These are phyloP conservation scores for Suillus paluster DNA, from an alignment of 768 basidiomycete genomes.

Conservation along the genomic window DNA sequence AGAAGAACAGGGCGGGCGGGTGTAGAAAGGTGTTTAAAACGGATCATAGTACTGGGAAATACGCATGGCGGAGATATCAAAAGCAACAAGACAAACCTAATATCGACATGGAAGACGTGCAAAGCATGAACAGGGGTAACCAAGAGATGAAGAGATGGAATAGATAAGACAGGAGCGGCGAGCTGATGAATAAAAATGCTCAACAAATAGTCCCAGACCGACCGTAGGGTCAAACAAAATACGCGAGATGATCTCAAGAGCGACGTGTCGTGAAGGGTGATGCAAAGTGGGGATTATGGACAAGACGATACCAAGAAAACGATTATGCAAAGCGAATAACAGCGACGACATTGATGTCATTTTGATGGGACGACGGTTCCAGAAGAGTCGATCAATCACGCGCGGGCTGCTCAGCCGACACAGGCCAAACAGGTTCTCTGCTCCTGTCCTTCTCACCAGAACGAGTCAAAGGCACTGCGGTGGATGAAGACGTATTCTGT, in stretches of 20 bases:
- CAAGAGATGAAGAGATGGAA: conserved; percentile 31
- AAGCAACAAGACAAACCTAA: conserved; percentile 25
- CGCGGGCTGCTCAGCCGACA: conserved; percentile 31
- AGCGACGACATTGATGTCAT: conserved; percentile 9
- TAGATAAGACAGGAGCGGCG: conserved; percentile 35
- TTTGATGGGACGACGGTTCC: background rate
- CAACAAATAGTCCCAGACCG: conserved; percentile 31
- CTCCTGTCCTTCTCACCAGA: conserved; percentile 32
- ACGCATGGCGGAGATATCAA: conserved; percentile 29
- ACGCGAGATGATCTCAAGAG: conserved; percentile 14
- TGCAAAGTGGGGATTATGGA: conserved; percentile 33
- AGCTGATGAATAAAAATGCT: conserved; percentile 22
- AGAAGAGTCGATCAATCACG: conserved; percentile 22
- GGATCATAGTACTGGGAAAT: conserved; percentile 21
- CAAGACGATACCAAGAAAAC: conserved; percentile 31
- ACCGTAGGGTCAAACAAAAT: conserved; percentile 16
- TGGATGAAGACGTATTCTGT: conserved; percentile 20
- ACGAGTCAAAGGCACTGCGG: conserved; percentile 26
- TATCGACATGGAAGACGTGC: conserved; percentile 34
- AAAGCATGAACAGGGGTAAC: conserved; percentile 27
- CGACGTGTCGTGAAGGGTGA: conserved; percentile 11
- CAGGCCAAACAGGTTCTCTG: conserved; percentile 34
- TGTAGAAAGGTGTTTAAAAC: conserved; percentile 14
- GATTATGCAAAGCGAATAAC: conserved; percentile 27
- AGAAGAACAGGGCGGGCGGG: background rate